These are phyloP conservation scores for Vaccinium myrtillus DNA, from an alignment of 148 eudicot genomes.

Conservation along the genomic window DNA sequence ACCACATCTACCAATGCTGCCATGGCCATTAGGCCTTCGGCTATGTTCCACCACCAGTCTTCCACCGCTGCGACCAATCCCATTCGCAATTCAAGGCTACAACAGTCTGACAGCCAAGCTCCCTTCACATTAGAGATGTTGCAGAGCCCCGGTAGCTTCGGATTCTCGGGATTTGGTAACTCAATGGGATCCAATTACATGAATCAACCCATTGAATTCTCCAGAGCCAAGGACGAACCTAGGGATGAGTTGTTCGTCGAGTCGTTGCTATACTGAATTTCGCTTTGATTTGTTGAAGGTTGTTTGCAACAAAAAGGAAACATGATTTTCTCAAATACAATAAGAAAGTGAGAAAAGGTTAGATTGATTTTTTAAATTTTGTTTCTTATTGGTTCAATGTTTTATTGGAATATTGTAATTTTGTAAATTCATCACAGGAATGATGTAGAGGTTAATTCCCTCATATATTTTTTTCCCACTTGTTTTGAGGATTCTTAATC, in stretches of 20 bases:
- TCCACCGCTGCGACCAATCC: slow-evolving; percentile 15
- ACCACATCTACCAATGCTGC: not conserved
- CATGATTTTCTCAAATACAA: not conserved
- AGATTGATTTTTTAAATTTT: slow-evolving; percentile 18
- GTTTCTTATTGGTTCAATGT: slow-evolving; percentile 6
- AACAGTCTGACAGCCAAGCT: slow-evolving; percentile 33
- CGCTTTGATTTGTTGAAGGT: not conserved
- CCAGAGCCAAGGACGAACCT: slow-evolving; percentile 63
- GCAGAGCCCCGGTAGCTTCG: slow-evolving; percentile 46
- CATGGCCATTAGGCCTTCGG: slow-evolving; percentile 50
- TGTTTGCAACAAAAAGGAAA: not conserved
- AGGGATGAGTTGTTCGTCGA: slow-evolving; percentile 58
- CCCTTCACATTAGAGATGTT: slow-evolving; percentile 60
- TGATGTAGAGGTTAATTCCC: not conserved
- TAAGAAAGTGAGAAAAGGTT: not conserved
- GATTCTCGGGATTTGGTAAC: slow-evolving; percentile 38
- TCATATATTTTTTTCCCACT: not conserved
- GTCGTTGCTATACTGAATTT: slow-evolving; percentile 28
- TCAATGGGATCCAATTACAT: slow-evolving; percentile 20
- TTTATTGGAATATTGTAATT: not conserved
- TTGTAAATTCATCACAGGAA: slow-evolving; percentile 12
- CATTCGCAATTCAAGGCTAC: slow-evolving; percentile 24
- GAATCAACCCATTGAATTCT: slow-evolving; percentile 26
- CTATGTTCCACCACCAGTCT: slow-evolving; percentile 24
- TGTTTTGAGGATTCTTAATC: not conserved